Evolutionary conservation across 2,329 filamentous ascomycete genomes (phyloP).

Genomic region (Biscogniauxia marginata): DNA sequence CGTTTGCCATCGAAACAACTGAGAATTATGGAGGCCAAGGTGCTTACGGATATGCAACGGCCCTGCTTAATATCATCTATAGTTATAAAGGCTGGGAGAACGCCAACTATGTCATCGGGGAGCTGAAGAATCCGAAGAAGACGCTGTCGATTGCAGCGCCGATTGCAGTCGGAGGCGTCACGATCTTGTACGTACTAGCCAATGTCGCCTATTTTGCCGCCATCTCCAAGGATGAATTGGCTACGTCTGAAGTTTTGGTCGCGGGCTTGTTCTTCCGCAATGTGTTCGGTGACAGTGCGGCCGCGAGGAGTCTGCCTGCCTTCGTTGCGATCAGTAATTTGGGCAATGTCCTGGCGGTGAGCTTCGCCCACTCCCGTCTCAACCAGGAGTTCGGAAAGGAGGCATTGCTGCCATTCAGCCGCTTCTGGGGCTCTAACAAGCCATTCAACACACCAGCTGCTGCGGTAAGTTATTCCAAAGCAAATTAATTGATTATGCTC

Average conservation of each 20-base stretch:
- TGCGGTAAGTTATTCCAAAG: conserved; percentile 35
- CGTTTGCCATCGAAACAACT: conserved; percentile 46
- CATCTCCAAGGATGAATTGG: conserved; percentile 57
- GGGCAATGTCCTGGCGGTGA: conserved; percentile 61
- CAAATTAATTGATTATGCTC: not conserved
- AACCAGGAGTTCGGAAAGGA: conserved; percentile 70
- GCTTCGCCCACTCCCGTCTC: conserved; percentile 56
- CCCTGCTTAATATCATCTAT: conserved; percentile 58
- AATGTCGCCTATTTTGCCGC: conserved; percentile 67
- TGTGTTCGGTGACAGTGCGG: conserved; percentile 57
- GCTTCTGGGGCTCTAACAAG: conserved; percentile 67
- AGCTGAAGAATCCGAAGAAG: conserved; percentile 53
- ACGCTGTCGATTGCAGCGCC: conserved; percentile 57
- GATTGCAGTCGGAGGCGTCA: conserved; percentile 56
- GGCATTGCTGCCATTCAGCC: conserved; percentile 63
- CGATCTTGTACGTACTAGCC: conserved; percentile 60
- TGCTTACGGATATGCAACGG: conserved; percentile 54
- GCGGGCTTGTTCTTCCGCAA: conserved; percentile 61
- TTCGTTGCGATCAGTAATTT: conserved; percentile 62
- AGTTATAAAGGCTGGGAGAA: conserved; percentile 65
- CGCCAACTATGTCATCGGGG: conserved; percentile 60
- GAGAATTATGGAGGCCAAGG: conserved; percentile 48
- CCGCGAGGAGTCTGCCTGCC: conserved; percentile 46
- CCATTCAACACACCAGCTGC: conserved; percentile 66
- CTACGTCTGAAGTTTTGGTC: conserved; percentile 57